phyloP scores from a whole-genome alignment of 768 basidiomycete genomes.

The Multifurca ochricompacta region DNA sequence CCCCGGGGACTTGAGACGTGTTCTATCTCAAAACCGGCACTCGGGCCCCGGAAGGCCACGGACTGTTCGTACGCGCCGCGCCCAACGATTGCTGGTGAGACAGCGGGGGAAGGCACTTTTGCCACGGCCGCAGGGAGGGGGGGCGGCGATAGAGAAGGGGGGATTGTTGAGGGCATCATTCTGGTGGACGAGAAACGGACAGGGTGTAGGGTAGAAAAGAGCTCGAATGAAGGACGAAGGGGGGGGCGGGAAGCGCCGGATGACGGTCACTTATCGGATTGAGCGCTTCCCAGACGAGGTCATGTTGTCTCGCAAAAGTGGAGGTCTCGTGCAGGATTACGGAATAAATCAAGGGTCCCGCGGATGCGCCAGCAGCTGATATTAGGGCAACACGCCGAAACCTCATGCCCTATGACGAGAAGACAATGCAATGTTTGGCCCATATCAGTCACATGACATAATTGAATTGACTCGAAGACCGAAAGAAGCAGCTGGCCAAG shows the following conservation, averaged over 20 bases:
- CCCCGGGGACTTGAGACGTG: conserved; percentile 23
- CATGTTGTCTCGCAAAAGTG: not conserved
- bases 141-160: conserved; percentile 3
- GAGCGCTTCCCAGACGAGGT: not conserved
- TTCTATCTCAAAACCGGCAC: conserved; percentile 62
- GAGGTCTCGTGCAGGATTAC: not conserved
- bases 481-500: too few relatives aligned
- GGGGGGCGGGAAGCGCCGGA: not conserved
- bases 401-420: conserved; percentile 6
- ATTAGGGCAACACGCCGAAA: conserved; percentile 14
- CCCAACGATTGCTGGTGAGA: conserved; percentile 16
- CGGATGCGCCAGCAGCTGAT: not conserved
- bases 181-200: not conserved
- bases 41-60: conserved; percentile 36
- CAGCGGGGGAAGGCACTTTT: conserved; percentile 18
- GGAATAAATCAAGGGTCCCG: not conserved
- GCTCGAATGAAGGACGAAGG: not conserved
- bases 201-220: conserved; percentile 9
- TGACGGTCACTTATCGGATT: conserved; percentile 16
- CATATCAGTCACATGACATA: conserved; percentile 4
- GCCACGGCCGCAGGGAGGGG: not conserved
- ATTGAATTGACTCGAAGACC: not conserved
- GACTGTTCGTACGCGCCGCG: conserved; percentile 14
- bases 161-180: conserved; percentile 19
- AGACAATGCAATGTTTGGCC: not conserved